Evolutionary conservation across 108 stramenopile genomes (phyloP).

Genomic region (Cyclotella cryptica): DNA sequence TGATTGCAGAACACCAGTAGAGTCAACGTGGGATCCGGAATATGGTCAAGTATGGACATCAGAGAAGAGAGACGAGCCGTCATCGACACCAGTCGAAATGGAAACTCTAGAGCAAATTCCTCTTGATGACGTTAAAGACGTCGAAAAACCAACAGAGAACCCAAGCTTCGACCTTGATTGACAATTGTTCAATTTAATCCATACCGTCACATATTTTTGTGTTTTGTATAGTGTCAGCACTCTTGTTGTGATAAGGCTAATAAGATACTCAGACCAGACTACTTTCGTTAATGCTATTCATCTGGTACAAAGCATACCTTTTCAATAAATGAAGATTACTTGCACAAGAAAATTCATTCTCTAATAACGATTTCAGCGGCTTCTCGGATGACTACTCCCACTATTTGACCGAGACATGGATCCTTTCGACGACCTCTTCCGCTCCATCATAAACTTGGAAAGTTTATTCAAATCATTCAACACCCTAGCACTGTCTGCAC

Average conservation of each 20-base stretch:
- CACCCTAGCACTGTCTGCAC: slow-evolving; percentile 28
- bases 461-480: slow-evolving; percentile 40
- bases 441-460: slow-evolving; percentile 32
- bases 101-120: neutral
- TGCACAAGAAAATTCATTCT: too few relatives aligned
- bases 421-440: slow-evolving; percentile 28
- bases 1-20: neutral
- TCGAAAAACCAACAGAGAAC: neutral
- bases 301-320: too few relatives aligned
- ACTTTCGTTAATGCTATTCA: too few relatives aligned
- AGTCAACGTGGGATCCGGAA: slow-evolving; percentile 56
- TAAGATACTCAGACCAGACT: too few relatives aligned
- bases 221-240: neutral
- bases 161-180: slow-evolving; percentile 23
- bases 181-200: neutral
- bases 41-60: slow-evolving; percentile 45
- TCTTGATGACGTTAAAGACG: neutral
- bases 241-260: too few relatives aligned
- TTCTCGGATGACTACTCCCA: neutral
- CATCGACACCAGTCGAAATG: neutral
- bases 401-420: neutral
- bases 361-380: too few relatives aligned
- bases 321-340: too few relatives aligned
- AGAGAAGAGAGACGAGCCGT: neutral
- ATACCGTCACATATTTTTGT: neutral